These are phyloP conservation scores for Ophiobolus disseminans DNA, from an alignment of 2,329 filamentous ascomycete species.

Conservation along the genomic window DNA sequence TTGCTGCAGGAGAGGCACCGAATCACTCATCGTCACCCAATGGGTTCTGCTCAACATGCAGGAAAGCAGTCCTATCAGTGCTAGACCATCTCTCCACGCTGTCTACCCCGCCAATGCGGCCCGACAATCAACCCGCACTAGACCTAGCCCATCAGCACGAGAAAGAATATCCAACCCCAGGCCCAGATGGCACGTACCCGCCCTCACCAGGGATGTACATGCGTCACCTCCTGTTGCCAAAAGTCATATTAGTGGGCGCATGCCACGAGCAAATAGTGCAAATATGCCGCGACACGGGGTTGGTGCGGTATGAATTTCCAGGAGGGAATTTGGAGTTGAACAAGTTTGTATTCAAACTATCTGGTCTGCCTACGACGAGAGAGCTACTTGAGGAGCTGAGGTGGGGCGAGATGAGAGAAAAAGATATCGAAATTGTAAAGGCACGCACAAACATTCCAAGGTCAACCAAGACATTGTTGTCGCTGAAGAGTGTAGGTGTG, in stretches of 20 bases:
- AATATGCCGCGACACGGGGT: slow-evolving; percentile 26
- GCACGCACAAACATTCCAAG: slow-evolving; percentile 61
- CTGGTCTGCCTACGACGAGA: slow-evolving; percentile 53
- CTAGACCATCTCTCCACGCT: slow-evolving; percentile 39
- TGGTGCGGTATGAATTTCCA: slow-evolving; percentile 40
- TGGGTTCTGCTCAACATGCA: slow-evolving; percentile 36
- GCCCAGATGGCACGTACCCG: slow-evolving; percentile 26
- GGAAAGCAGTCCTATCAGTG: slow-evolving; percentile 35
- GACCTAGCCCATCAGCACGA: slow-evolving; percentile 40
- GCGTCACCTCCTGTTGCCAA: slow-evolving; percentile 40
- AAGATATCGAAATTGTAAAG: slow-evolving; percentile 63
- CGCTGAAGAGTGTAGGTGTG: slow-evolving; percentile 50
- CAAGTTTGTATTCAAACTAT: slow-evolving; percentile 65
- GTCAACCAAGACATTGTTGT: slow-evolving; percentile 55
- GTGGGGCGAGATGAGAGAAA: slow-evolving; percentile 62
- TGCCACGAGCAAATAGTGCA: slow-evolving; percentile 46
- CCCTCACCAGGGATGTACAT: slow-evolving; percentile 32
- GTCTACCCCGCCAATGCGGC: slow-evolving; percentile 33
- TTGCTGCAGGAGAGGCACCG: slow-evolving; percentile 46
- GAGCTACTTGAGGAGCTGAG: slow-evolving; percentile 57
- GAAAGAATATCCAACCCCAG: slow-evolving; percentile 31
- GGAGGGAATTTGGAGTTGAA: slow-evolving; percentile 45
- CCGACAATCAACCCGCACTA: slow-evolving; percentile 31
- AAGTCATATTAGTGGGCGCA: slow-evolving; percentile 55
- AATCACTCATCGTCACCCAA: slow-evolving; percentile 20